These are phyloP conservation scores for Wickerhamomyces mucosus DNA, from an alignment of 805 yeast genomes.

Conservation along the genomic window DNA sequence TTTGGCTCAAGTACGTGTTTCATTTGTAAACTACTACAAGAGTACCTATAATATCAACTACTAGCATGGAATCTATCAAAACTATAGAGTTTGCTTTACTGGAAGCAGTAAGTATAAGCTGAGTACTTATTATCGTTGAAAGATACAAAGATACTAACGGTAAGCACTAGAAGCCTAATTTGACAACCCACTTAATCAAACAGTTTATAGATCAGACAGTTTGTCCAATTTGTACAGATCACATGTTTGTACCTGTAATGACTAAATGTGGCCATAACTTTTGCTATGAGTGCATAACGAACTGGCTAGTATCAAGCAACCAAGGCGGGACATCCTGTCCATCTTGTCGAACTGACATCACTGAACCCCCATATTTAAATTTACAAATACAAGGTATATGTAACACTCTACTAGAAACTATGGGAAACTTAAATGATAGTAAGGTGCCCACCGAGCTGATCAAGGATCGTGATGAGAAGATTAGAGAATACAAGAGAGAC, in stretches of 20 bases:
- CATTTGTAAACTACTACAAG: too few relatives aligned
- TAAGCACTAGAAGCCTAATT: slow-evolving; percentile 6
- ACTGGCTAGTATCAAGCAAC: slow-evolving; percentile 52
- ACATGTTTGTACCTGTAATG: slow-evolving; percentile 56
- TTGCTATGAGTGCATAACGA: slow-evolving; percentile 56
- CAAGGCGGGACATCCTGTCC: slow-evolving; percentile 44
- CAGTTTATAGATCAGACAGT: slow-evolving; percentile 21
- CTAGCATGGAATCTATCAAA: too few relatives aligned
- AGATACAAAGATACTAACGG: slow-evolving; percentile 2
- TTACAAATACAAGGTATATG: slow-evolving; percentile 39
- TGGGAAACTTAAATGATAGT: slow-evolving; percentile 20
- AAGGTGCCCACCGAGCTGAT: slow-evolving; percentile 3
- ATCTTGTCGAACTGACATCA: slow-evolving; percentile 45
- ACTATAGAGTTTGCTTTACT: slow-evolving; percentile 9
- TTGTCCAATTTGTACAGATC: slow-evolving; percentile 64
- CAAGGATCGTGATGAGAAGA: slow-evolving; percentile 18
- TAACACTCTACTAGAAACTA: slow-evolving; percentile 30
- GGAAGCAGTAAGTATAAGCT: slow-evolving; percentile 12
- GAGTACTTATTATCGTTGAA: neutral
- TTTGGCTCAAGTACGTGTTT: too few relatives aligned
- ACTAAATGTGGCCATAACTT: slow-evolving; percentile 66
- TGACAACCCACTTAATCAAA: slow-evolving; percentile 8
- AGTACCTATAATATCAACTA: too few relatives aligned
- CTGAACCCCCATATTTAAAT: slow-evolving; percentile 43
- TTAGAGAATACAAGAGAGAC: slow-evolving; percentile 32